Base-by-base conservation (phyloP, 2,329 filamentous ascomycete genomes). In the Drechslerella stenobrocha region DNA sequence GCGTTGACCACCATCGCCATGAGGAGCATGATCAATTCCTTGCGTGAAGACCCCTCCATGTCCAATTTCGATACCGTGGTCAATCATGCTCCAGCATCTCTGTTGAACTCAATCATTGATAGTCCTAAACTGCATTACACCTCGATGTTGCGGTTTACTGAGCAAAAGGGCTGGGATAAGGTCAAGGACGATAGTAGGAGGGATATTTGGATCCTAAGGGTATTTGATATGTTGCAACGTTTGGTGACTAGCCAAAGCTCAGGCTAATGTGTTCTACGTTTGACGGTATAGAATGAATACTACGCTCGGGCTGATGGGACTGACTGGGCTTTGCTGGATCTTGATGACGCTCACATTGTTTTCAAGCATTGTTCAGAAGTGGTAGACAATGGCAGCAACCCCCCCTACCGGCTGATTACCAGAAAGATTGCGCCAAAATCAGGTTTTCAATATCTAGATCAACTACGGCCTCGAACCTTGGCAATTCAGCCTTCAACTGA, bases 381-480 rank as follows among this genome's bases (percentile, higher is more conserved):
- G 4, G 55, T 67, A 2, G 52, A 67, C 32, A 50, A 60, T 8
- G 55, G 48, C 22, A 55, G 63, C 2, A 50, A 67, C 26, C 37
- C 44, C 7, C 40, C 45, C 4, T 46, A 67, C 23, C 63, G 63
- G 18, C 44, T 55, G 24, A 67, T 67, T 6, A 67, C 63, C 3
- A 55, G 63, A 48, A 67, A 67, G 45, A 60, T 60, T 35, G 63
- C 48, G 8, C 63, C 63, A 3, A 67, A 59, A 45, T 72, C 26
- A 47, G 73, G 59, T 9, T 63, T 51, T 11, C 63, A 67, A 23
- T 67, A 67, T 15, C 60, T 75, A 9, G 72, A 75, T 46, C 55
- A 71, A 28, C 61, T 70, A 22, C 71, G 73, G 9, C 52, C 66
- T 13, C 60, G 69, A 24, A 56, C 52, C 9, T 30, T 74, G 24